Base-by-base conservation (phyloP, 257 asterid species). In the Hygrophila difformis region DNA sequence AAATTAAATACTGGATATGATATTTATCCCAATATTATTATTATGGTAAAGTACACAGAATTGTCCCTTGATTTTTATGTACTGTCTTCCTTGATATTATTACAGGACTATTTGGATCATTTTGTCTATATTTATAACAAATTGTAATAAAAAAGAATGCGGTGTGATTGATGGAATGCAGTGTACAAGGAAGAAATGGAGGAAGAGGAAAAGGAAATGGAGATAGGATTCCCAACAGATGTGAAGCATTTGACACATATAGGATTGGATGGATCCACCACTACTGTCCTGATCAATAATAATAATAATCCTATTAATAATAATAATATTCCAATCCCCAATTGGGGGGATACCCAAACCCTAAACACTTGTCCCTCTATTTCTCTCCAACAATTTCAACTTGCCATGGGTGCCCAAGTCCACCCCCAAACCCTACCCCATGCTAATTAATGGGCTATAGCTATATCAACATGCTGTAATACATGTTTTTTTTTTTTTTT, bases 181-280 rank as follows among this genome's bases (percentile, higher is more conserved):
- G 37, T 9, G 6, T 33, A 4, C 37, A 33, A 33, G 37, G 37
- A 5, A 2, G 37, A 33, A 2, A 9, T 26, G 8, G 31, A 33
- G 51, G 63, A 16, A 50, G 76, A 63, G 37, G 76, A 64, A 33
- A 19, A 38, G 54, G 83, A 78, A 62, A 51, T 78, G 51, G 80
- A 74, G 62, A 78, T 78, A 24, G 88, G 88, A 39, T 51, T 56
- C 11, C 88, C 88, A 18, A 78, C 88, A 0, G 81, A 78, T 26
- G 88, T 78, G 57, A 75, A 75, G 55, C 88, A 78, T 50, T 74
- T 78, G 0, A 54, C 81, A 3, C 88, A 78, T 61, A 75, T 78
- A 28, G 88, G 88, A 38, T 52, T 61, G 57, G 88, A 78, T 56
- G 88, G 88, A 58, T 65, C 78, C 8, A 65, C 76, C 0, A 64